These are phyloP conservation scores for Gautieria morchelliformis DNA, from an alignment of 768 basidiomycete species.

Conservation along the genomic window DNA sequence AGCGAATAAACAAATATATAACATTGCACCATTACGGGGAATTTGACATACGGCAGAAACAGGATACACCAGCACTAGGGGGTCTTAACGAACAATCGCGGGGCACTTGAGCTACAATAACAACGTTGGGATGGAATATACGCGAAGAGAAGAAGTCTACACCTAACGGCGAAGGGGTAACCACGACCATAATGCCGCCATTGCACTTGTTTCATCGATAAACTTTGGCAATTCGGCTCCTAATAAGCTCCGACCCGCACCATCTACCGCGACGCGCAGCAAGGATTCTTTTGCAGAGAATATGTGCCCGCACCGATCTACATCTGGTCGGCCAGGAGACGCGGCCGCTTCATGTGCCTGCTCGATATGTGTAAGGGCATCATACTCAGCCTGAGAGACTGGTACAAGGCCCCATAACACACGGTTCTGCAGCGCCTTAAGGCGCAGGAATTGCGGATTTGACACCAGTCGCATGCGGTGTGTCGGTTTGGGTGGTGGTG, in stretches of 20 bases:
- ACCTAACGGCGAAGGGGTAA: background rate
- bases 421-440: constrained; percentile 53
- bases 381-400: background rate
- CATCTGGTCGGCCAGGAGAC: background rate
- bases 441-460: constrained; percentile 49
- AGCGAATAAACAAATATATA: background rate
- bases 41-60: background rate
- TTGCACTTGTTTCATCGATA: background rate
- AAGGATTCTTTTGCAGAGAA: constrained; percentile 18
- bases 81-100: background rate
- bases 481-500: constrained; percentile 23
- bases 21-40: background rate
- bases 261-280: constrained; percentile 51
- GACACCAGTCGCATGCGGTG: constrained; percentile 42
- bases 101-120: background rate
- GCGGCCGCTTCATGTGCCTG: background rate
- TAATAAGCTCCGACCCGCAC: constrained; percentile 45
- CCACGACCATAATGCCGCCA: background rate
- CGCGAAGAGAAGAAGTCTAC: background rate
- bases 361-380: background rate
- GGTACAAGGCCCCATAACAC: constrained; percentile 28
- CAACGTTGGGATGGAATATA: background rate
- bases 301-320: background rate
- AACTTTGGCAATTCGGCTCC: background rate
- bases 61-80: background rate